phyloP scores from a whole-genome alignment of 208 protist genomes.

The Leishmania amazonensis region DNA sequence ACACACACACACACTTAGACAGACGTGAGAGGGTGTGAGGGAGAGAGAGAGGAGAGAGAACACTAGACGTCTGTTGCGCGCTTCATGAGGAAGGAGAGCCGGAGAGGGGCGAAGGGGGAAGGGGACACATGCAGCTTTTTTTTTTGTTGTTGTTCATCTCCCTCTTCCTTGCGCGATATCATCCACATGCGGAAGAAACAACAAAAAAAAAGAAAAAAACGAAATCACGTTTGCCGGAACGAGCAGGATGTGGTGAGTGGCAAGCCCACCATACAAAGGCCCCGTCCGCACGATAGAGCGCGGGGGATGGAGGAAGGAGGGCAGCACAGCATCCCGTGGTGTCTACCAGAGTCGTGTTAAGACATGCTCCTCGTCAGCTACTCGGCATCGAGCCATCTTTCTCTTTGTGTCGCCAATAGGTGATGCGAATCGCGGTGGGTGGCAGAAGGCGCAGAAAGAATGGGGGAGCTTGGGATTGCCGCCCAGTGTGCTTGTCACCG shows the following conservation, averaged over 20 bases:
- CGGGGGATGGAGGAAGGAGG: too few relatives aligned
- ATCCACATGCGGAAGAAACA: background rate
- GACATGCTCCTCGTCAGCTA: background rate
- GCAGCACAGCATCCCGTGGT: background rate
- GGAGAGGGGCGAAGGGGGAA: background rate
- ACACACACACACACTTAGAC: background rate
- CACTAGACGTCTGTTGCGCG: background rate
- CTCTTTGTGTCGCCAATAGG: background rate
- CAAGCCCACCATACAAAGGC: background rate
- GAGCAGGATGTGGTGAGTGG: background rate
- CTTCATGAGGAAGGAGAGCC: background rate
- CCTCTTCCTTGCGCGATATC: too few relatives aligned
- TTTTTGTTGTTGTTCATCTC: background rate
- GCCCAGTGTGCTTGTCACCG: background rate
- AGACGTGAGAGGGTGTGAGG: background rate
- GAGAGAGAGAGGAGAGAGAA: background rate
- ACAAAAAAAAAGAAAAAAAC: background rate
- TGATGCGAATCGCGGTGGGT: background rate
- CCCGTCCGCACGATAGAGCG: background rate
- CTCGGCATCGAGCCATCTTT: background rate
- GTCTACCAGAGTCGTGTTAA: background rate
- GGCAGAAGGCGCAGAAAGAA: background rate
- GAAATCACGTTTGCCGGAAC: background rate
- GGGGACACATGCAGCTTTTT: background rate
- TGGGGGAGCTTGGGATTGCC: background rate